Evolutionary conservation across 192 early-diverging fungal species (phyloP).

Genomic region (Backusella sp.): DNA sequence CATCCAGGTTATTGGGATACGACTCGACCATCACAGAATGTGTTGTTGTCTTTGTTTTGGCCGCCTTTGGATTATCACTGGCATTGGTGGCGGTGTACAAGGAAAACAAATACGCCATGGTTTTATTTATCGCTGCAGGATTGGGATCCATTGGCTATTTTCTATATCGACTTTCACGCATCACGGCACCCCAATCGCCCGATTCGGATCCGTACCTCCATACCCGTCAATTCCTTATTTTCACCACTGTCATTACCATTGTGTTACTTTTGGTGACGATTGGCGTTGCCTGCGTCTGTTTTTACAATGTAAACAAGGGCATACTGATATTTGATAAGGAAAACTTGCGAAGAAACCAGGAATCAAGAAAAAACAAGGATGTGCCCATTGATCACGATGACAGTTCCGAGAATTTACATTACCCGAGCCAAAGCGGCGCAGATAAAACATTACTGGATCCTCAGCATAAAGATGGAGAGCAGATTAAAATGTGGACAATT

Average conservation of each 20-base stretch:
- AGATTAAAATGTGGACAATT: conserved; percentile 28
- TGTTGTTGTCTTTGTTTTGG: conserved; percentile 36
- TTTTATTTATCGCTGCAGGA: conserved; percentile 12
- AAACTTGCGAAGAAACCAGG: not conserved
- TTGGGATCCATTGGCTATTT: conserved; percentile 26
- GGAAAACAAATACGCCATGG: conserved; percentile 39
- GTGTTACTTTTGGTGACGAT: conserved; percentile 22
- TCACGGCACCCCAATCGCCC: not conserved
- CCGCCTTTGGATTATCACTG: conserved; percentile 21
- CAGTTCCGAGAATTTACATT: not conserved
- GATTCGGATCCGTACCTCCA: conserved; percentile 39
- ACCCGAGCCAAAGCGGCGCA: not conserved
- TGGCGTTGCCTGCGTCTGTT: conserved; percentile 11
- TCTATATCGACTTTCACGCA: conserved; percentile 24
- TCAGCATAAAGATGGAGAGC: not conserved
- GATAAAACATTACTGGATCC: conserved; percentile 13
- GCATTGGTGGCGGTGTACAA: conserved; percentile 24
- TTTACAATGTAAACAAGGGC: conserved; percentile 3
- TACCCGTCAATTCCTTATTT: conserved; percentile 41
- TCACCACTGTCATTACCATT: conserved; percentile 31
- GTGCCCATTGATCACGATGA: not conserved
- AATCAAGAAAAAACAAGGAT: not conserved
- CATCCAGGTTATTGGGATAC: conserved; percentile 36
- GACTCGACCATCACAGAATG: conserved; percentile 27
- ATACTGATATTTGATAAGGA: conserved; percentile 1